Evolutionary conservation across 768 basidiomycete genomes (phyloP), one percentile per base, ranked within the genome.

Genomic region (Panellus pusillus): DNA sequence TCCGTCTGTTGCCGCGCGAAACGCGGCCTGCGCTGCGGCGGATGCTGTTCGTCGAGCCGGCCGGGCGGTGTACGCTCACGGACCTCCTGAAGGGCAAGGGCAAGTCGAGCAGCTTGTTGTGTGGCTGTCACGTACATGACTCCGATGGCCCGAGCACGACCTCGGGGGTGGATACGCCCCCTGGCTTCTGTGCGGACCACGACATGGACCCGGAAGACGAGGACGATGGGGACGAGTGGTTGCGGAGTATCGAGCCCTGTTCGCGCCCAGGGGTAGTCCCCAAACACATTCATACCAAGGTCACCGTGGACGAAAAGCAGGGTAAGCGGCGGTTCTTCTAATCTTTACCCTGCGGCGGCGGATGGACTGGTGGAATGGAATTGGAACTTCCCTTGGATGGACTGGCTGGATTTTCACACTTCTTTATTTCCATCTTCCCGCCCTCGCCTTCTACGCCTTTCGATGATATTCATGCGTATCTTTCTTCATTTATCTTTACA

Each of bases 1-100:
- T 99, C 79, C 85, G 96, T 17, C 78, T 98, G 9, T 79, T 99
- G 19, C 97, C 97, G 2, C 87, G 97, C 49, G 96, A 99, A 72
- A 85, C 93, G 13, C 83, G 97, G 37, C 80, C 87, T 7, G 92
- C 90, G 13, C 79, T 99, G 55, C 89, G 93, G 54, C 83, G 94
- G 49, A 99, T 99, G 97, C 77, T 99, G 62, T 87, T 84, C 62
- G 82, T 98, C 44, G 96, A 98, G 65, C 91, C 96, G 4, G 74
- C 80, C 15, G 83, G 87, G 44, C 86, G 97, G 37, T 96, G 93
- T 68, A 98, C 97, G 27, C 81, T 99, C 52, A 89, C 92, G 11
- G 93, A 98, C 67, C 72, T 99, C 44, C 78, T 98, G 47, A 86
- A 87, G 66, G 94, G 94, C 24, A 76, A 73, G 45, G 88, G 89